Percentiles rank a stretch among this genome's conserved stretches.
Conservation (phyloP, 495 filamentous ascomycete species). For the Podospora sp. region DNA sequence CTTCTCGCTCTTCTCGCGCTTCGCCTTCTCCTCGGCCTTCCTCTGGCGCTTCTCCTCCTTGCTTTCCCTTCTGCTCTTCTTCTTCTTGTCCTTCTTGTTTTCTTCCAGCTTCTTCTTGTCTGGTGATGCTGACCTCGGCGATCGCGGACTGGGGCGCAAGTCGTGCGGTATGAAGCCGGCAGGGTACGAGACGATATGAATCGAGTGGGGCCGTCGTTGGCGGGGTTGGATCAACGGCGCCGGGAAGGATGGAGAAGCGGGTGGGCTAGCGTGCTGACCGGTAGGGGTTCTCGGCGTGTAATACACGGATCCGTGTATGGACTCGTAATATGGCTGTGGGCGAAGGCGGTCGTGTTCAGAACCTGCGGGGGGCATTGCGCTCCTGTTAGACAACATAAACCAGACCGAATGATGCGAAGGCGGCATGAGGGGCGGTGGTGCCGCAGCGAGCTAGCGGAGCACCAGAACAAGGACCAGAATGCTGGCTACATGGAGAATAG, state of each 20-base stretch:
- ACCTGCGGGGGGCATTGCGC: constrained; percentile 33
- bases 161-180: constrained; percentile 53
- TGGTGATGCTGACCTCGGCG: constrained; percentile 21
- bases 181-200: constrained; percentile 59
- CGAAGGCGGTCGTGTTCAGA: constrained; percentile 36
- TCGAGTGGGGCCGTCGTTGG: constrained; percentile 55
- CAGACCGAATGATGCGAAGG: neutral
- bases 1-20: constrained; percentile 40
- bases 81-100: constrained; percentile 36
- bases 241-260: constrained; percentile 40
- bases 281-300: constrained; percentile 41
- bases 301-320: constrained; percentile 43
- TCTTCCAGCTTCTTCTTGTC: constrained; percentile 26
- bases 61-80: constrained; percentile 23
- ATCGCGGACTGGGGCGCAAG: constrained; percentile 39
- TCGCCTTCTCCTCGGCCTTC: constrained; percentile 37
- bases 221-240: constrained; percentile 54
- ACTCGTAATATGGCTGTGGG: constrained; percentile 39
- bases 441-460: constrained; percentile 7
- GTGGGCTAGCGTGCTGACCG: constrained; percentile 36
- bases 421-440: constrained; percentile 18
- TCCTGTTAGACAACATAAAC: constrained; percentile 33
- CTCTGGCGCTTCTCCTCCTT: constrained; percentile 31
- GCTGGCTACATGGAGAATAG: neutral
- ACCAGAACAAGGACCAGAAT: constrained; percentile 9